Evolutionary conservation across 768 basidiomycete species (phyloP).

Genomic region (Xanthoconium purpureum): DNA sequence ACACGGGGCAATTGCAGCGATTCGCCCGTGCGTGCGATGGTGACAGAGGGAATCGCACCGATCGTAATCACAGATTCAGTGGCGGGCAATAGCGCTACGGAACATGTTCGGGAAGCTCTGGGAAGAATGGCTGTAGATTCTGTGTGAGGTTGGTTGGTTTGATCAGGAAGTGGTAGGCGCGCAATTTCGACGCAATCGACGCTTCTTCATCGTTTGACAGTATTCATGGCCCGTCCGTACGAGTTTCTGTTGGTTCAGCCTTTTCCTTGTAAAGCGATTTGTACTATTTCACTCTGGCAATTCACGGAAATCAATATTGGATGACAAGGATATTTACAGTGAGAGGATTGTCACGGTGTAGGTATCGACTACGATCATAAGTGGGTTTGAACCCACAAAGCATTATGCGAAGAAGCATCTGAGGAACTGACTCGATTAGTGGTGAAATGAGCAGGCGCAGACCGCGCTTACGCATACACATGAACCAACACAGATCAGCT

Average conservation of each 20-base stretch:
- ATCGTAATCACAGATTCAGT: neutral
- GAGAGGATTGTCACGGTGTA: no score
- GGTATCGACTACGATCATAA: no score
- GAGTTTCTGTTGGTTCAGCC: neutral
- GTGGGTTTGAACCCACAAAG: no score
- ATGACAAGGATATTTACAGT: neutral
- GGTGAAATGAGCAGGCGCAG: no score
- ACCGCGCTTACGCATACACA: no score
- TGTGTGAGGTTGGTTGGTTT: neutral
- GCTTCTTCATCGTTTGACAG: neutral
- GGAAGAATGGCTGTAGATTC: slow-evolving; percentile 26
- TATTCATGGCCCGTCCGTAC: neutral
- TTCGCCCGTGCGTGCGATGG: neutral
- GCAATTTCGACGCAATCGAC: neutral
- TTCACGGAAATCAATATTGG: neutral
- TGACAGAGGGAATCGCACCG: neutral
- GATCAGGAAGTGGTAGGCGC: neutral
- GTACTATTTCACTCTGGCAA: slow-evolving; percentile 1
- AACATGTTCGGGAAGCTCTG: slow-evolving; percentile 19
- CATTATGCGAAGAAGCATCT: no score
- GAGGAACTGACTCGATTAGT: no score
- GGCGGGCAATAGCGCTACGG: slow-evolving; percentile 2
- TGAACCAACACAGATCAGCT: no score
- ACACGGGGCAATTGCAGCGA: neutral
- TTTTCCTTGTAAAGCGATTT: neutral